Conservation (phyloP, 306 rosid species). For the Lathyrus aphaca region DNA sequence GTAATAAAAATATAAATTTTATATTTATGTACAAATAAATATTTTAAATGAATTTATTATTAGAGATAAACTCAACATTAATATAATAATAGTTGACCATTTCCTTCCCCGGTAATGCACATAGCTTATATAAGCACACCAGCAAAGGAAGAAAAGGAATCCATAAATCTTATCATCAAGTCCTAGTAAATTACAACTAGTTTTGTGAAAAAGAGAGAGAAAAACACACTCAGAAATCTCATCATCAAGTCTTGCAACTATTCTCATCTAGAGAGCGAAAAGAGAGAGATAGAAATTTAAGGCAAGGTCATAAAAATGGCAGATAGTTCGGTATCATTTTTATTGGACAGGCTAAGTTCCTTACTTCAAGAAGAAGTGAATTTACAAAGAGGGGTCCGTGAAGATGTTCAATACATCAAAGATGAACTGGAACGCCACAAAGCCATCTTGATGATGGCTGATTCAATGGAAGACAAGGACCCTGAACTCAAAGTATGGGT, state of each 20-base stretch:
- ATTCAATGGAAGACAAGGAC: constrained; percentile 44
- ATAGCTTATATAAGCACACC: constrained; percentile 29
- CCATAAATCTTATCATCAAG: neutral
- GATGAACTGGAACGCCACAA: constrained; percentile 48
- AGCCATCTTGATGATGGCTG: constrained; percentile 46
- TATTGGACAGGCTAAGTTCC: constrained; percentile 44
- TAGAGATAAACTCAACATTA: neutral
- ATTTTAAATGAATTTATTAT: too few species aligned
- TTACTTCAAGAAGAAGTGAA: constrained; percentile 51
- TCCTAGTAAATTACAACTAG: constrained; percentile 8
- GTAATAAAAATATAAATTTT: too few species aligned
- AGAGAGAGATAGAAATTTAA: neutral
- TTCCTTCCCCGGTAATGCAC: neutral
- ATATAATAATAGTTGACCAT: constrained; percentile 29
- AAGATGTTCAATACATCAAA: constrained; percentile 48
- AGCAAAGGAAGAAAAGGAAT: neutral
- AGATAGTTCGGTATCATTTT: constrained; percentile 55
- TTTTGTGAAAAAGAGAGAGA: neutral
- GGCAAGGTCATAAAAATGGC: constrained; percentile 42
- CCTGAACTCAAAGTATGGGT: constrained; percentile 55
- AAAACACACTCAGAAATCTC: neutral
- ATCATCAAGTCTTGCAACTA: neutral
- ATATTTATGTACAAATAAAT: too few species aligned
- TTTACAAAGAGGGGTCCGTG: constrained; percentile 47
- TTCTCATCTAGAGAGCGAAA: neutral